Evolutionary conservation across 1,284 basidiomycete genomes (phyloP).

Genomic region (Tilletiopsis washingtonensis): DNA sequence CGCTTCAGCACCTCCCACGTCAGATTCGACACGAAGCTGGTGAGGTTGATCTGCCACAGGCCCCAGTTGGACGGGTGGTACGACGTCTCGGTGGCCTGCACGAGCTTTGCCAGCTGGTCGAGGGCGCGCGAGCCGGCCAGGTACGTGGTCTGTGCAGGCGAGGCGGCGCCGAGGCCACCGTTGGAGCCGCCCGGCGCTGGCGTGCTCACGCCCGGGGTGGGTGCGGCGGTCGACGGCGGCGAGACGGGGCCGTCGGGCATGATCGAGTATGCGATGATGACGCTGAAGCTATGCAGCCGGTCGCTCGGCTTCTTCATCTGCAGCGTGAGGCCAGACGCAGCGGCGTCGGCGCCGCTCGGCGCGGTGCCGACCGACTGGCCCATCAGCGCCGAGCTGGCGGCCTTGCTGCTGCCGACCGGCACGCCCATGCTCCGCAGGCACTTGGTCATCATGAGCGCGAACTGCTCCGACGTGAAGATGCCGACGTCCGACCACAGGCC

Average conservation of each 20-base stretch:
- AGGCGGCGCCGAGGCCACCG: constrained; percentile 23
- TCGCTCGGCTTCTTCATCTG: constrained; percentile 69
- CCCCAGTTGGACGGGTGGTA: constrained; percentile 64
- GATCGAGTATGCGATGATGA: constrained; percentile 85
- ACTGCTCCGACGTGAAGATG: constrained; percentile 80
- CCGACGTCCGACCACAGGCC: constrained; percentile 65
- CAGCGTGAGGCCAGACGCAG: constrained; percentile 59
- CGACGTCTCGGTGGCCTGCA: constrained; percentile 86
- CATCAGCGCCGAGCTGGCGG: constrained; percentile 35
- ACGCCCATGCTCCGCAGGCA: constrained; percentile 70
- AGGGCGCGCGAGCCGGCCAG: constrained; percentile 81
- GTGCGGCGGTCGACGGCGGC: constrained; percentile 8
- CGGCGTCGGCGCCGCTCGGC: constrained; percentile 51
- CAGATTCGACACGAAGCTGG: constrained; percentile 74
- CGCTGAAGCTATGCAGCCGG: constrained; percentile 69
- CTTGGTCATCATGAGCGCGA: constrained; percentile 76
- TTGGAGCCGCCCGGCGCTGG: constrained; percentile 19
- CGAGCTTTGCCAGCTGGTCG: constrained; percentile 75
- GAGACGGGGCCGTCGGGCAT: constrained; percentile 63
- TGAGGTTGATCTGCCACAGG: constrained; percentile 55
- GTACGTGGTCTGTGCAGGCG: constrained; percentile 54
- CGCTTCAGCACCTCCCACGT: constrained; percentile 63
- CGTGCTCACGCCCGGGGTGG: constrained; percentile 11
- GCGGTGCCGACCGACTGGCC: constrained; percentile 27
- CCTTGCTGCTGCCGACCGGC: constrained; percentile 53